Evolutionary conservation across 140 eudicot species (phyloP), one percentile per base, ranked within the genome.

Genomic region (Flaveria floridana): DNA sequence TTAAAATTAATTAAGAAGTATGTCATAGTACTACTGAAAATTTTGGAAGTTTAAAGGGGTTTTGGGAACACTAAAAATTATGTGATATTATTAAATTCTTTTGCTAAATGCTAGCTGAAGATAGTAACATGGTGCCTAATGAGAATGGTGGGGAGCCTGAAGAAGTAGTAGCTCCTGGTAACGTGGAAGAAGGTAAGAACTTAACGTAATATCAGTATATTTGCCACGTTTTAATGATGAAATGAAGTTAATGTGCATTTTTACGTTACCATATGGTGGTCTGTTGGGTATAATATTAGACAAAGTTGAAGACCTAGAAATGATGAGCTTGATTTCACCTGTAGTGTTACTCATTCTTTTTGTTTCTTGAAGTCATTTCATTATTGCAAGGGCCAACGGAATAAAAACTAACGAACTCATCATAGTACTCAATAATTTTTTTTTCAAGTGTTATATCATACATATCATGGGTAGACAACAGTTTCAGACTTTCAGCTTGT

Each of bases 161-260:
- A 65, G 82, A 84, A 65, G 85, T 47, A 65, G 86, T n/a, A 28
- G 56, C 76, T 55, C 73, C 80, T 39, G 86, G 63, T 76, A 69
- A 79, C 4, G 73, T 68, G 52, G 87, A 77, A 70, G 86, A 78
- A 87, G 96, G 96, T 87, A 70, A 58, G 74, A 44, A 19, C 50
- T 16, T 23, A 68, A 48, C 53, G 1, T 16, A 14, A 57, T n/a
- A n/a, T 50, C 41, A 7, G 28, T 34, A 55, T 39, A 18, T 7
- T 53, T 66, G 51, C 12, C 12, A 34, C 57, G 7, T 7, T 37
- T 21, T 0, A n/a, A n/a, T 23, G 39, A 66, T 44, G 14, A n/a
- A 14, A 0, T 30, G 37, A 13, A 12, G 39, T 44, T 16, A 34
- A 2, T 11, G 70, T 64, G 47, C 18, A 12, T 6, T 15, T 64